Evolutionary conservation across 202 grass and related monocot species (phyloP).

Genomic region (Sporobolus alterniflorus): DNA sequence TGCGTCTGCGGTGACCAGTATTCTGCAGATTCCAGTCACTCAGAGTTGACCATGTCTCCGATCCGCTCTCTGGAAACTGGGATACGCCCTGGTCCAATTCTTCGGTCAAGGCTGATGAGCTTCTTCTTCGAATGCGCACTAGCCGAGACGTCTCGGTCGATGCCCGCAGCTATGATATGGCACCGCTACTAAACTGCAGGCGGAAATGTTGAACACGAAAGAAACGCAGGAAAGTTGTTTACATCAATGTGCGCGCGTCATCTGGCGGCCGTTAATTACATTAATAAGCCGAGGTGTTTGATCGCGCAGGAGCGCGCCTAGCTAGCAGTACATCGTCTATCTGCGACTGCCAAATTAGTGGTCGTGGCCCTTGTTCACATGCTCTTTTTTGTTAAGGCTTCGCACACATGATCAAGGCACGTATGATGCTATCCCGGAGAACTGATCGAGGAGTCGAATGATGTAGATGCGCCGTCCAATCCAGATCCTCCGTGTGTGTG

Average conservation of each 20-base stretch:
- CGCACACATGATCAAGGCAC: not conserved
- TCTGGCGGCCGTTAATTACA: not conserved
- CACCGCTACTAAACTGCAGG: not conserved
- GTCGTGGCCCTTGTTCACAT: not conserved
- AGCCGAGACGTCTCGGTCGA: not conserved
- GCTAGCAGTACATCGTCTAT: not conserved
- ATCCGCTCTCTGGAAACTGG: no score
- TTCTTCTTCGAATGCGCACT: not conserved
- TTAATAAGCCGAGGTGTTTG: not conserved
- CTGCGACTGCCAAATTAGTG: not conserved
- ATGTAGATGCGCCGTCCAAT: not conserved
- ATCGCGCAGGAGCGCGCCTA: not conserved
- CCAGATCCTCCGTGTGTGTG: not conserved
- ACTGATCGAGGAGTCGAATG: not conserved
- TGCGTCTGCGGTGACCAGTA: no score
- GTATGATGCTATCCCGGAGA: not conserved
- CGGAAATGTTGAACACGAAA: conserved; percentile 36
- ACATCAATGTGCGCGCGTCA: not conserved
- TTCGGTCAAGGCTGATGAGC: conserved; percentile 10
- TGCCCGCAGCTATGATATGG: not conserved
- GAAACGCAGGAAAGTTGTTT: not conserved
- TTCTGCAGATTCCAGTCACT: no score
- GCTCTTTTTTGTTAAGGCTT: conserved; percentile 11
- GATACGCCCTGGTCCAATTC: not conserved
- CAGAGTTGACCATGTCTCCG: no score